These are phyloP conservation scores for Vanilla planifolia DNA, from an alignment of 106 monocot genomes.

Conservation along the genomic window DNA sequence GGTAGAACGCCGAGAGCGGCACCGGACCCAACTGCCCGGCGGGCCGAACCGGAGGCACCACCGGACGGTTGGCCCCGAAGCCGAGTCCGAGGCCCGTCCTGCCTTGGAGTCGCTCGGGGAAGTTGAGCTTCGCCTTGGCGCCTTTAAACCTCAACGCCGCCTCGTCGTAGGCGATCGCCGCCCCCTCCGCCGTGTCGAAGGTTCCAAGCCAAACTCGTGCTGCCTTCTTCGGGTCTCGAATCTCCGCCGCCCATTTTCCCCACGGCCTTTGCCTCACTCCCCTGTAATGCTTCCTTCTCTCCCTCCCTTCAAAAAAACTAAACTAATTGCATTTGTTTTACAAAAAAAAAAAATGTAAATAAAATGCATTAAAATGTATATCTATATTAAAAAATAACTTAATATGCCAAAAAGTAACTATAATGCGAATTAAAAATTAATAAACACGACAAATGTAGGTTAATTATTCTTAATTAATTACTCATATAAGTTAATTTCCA, in stretches of 20 bases:
- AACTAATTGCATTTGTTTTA: not conserved
- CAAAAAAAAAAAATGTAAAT: not conserved
- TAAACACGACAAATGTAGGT: no score
- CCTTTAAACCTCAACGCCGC: slow-evolving; percentile 62
- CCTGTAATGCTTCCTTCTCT: slow-evolving; percentile 23
- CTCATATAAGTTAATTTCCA: no score
- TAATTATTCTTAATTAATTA: no score
- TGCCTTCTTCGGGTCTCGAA: slow-evolving; percentile 65
- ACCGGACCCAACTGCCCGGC: no score
- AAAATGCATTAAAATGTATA: no score
- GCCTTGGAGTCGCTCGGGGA: slow-evolving; percentile 66
- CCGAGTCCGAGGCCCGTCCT: slow-evolving; percentile 41
- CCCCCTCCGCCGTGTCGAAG: slow-evolving; percentile 61
- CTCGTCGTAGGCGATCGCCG: slow-evolving; percentile 60
- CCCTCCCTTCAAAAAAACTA: not conserved
- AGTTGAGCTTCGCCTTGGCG: slow-evolving; percentile 61
- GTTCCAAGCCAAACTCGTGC: slow-evolving; percentile 75
- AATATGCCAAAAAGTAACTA: no score
- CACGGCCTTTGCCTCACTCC: slow-evolving; percentile 72
- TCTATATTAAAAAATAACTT: no score
- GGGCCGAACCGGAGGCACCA: not conserved
- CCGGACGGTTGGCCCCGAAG: slow-evolving; percentile 19
- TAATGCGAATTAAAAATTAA: no score
- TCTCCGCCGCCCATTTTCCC: slow-evolving; percentile 89
- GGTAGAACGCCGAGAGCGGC: slow-evolving; percentile 15